A percentile compares a stretch with the other conserved stretches of the same genome.
Evolutionary conservation across 2,329 filamentous ascomycete species (phyloP).

Genomic region (Fusarium sp.): DNA sequence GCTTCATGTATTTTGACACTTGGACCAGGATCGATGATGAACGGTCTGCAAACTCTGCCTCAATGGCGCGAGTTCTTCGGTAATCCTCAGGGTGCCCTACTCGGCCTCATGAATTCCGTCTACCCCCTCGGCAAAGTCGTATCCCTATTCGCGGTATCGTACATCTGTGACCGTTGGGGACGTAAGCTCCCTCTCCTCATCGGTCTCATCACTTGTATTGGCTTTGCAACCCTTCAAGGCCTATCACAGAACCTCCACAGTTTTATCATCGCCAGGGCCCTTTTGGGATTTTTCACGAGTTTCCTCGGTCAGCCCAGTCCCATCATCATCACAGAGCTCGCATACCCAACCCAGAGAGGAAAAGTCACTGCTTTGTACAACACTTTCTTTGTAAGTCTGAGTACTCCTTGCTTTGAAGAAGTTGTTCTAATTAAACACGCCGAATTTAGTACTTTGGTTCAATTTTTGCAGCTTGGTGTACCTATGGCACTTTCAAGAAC

Average conservation of each 20-base stretch:
- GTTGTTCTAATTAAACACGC: accelerated
- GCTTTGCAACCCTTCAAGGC: slow-evolving; percentile 50
- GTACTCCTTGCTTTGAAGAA: accelerated
- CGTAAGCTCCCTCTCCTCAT: slow-evolving; percentile 53
- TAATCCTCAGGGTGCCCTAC: slow-evolving; percentile 50
- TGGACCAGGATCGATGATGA: slow-evolving; percentile 55
- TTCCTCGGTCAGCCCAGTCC: slow-evolving; percentile 50
- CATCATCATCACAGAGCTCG: slow-evolving; percentile 51
- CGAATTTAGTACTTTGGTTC: slow-evolving; percentile 41
- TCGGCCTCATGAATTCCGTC: slow-evolving; percentile 54
- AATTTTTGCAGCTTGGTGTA: slow-evolving; percentile 48
- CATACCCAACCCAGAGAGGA: slow-evolving; percentile 51
- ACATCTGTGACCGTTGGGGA: slow-evolving; percentile 55
- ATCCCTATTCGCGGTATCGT: slow-evolving; percentile 51
- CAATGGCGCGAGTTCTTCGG: slow-evolving; percentile 58
- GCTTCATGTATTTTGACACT: neutral
- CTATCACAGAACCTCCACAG: slow-evolving; percentile 41
- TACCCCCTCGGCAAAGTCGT: slow-evolving; percentile 56
- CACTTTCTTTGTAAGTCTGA: slow-evolving; percentile 45
- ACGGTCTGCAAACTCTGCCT: slow-evolving; percentile 57
- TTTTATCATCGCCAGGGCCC: slow-evolving; percentile 49
- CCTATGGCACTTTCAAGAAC: slow-evolving; percentile 44
- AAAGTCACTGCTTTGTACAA: slow-evolving; percentile 51
- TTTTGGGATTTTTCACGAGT: slow-evolving; percentile 50
- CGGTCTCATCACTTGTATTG: slow-evolving; percentile 50